Percentiles rank a stretch among this genome's conserved stretches.
phyloP scores from a whole-genome alignment of 768 basidiomycete genomes.

The Lentinula raphanica region DNA sequence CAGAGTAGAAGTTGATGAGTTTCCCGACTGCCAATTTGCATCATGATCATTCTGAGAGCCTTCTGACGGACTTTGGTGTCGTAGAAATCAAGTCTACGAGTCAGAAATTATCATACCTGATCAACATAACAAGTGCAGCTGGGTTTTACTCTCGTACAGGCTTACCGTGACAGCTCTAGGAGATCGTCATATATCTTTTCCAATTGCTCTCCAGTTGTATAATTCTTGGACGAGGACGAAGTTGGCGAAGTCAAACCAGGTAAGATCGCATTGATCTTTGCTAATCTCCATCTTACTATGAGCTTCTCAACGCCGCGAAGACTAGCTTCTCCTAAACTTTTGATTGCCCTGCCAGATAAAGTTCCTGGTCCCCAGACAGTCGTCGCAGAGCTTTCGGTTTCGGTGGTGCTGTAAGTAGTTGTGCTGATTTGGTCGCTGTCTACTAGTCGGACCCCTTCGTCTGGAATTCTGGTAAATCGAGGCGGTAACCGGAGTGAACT shows the following conservation, averaged over 20 bases:
- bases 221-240: background rate
- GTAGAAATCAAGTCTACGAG: slow-evolving; percentile 9
- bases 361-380: slow-evolving; percentile 19
- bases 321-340: slow-evolving; percentile 16
- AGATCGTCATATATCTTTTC: slow-evolving; percentile 13
- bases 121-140: no score
- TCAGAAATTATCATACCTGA: no score
- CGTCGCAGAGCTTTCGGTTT: slow-evolving; percentile 9
- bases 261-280: slow-evolving; percentile 9
- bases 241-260: background rate
- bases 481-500: background rate
- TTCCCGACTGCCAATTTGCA: slow-evolving; percentile 13
- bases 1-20: slow-evolving; percentile 8
- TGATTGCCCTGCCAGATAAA: slow-evolving; percentile 15
- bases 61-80: slow-evolving; percentile 11
- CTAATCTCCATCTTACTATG: slow-evolving; percentile 11
- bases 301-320: slow-evolving; percentile 14
- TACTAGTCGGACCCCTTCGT: background rate
- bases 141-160: background rate
- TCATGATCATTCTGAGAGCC: slow-evolving; percentile 12
- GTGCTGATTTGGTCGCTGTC: slow-evolving; percentile 2
- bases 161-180: slow-evolving; percentile 12
- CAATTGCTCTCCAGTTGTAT: slow-evolving; percentile 3
- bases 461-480: background rate
- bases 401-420: background rate